Base-by-base conservation (phyloP, 2,329 filamentous ascomycete genomes). In the Exophiala calicioides region DNA sequence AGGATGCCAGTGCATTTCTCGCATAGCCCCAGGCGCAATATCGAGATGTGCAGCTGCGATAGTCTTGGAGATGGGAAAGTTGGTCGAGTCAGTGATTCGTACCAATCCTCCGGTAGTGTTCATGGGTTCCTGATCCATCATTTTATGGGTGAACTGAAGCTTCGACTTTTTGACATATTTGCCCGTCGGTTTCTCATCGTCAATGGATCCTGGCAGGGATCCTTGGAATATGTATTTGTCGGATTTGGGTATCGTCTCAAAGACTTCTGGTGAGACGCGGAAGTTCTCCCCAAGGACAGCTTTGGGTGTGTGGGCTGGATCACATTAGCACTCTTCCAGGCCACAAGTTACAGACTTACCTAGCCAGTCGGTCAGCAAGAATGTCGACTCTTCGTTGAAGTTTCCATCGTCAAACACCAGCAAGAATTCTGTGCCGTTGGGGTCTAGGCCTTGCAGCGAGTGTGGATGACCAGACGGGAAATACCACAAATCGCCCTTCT, bases 1-100 rank as follows among this genome's bases (percentile, higher is more conserved):
- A 0, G 85, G 85, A 61, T 90, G 86, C 86, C 86, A 90, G 70
- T 90, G 86, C 76, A 90, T 88, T 68, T 89, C 86, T 7, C 86
- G 78, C 62, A 90, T 72, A 0, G 83, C 84, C 10, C 84, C 84
- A 0, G 86, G 85, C 54, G 85, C 72, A 51, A 90, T 86, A 27
- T 78, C 78, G 13, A 87, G 77, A 59, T 89, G 78, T 1, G 85
- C 86, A 1, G 86, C 85, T 0, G 86, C 84, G 15, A 90, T 78
- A 0, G 82, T 86, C 65, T 80, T 82, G 34, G 85, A 86, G 51
- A 89, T 77, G 21, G 81, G 80, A 62, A 91, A 90, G 66, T 86
- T 88, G 21, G 72, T 76, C n/a, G 84, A 85, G 64, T 90, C 86
- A 4, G 85, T 76, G 62, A 90, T 86, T 57, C 86, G 82, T 1